Percentiles rank a stretch among this genome's conserved stretches.
phyloP scores from a whole-genome alignment of 331 rosid species.

The Pyracantha coccinea region DNA sequence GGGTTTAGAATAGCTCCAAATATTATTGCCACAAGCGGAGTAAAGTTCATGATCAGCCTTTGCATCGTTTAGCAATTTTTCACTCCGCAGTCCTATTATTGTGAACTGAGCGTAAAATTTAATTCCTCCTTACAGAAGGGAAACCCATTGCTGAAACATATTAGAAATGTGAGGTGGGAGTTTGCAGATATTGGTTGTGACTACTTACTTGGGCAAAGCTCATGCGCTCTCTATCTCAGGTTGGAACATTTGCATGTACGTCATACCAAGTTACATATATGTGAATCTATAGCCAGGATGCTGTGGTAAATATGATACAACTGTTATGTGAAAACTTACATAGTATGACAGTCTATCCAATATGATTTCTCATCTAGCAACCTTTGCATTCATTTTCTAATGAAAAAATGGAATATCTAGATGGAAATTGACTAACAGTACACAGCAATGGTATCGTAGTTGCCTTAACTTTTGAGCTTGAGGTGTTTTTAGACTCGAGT shows the following conservation, averaged over 20 bases:
- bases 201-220: conserved; percentile 80
- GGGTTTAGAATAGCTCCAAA: neutral
- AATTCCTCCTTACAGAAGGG: conserved; percentile 53
- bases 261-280: neutral
- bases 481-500: neutral
- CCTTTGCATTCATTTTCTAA: neutral
- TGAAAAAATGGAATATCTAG: neutral
- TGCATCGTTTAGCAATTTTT: neutral
- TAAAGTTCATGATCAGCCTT: neutral
- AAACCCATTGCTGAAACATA: conserved; percentile 85
- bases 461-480: neutral
- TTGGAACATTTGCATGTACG: conserved; percentile 13
- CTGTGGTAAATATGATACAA: neutral
- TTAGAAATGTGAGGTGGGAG: conserved; percentile 85
- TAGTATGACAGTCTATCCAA: neutral
- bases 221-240: conserved; percentile 95
- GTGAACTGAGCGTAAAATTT: neutral
- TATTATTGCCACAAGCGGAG: neutral
- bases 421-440: neutral
- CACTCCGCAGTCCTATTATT: neutral
- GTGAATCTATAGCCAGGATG: neutral
- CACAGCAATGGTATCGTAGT: neutral
- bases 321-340: neutral
- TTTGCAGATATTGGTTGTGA: conserved; percentile 90
- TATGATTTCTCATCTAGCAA: neutral